phyloP scores from a whole-genome alignment of 2,329 filamentous ascomycete species.

The Alternaria sp. region DNA sequence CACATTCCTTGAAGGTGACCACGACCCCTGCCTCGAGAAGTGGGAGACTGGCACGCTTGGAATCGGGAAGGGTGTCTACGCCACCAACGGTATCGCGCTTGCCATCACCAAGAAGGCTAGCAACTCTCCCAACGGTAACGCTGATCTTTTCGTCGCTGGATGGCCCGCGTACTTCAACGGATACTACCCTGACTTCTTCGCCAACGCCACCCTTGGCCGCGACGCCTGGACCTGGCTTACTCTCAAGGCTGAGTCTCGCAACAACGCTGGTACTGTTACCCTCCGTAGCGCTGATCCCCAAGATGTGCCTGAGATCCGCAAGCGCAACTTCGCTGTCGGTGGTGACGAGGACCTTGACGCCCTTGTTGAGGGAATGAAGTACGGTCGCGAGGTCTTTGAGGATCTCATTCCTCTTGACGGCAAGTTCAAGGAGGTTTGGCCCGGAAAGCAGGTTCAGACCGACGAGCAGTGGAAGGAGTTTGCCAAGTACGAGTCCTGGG shows the following conservation, averaged over 20 bases:
- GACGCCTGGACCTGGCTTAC: conserved; percentile 58
- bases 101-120: conserved; percentile 51
- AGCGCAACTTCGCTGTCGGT: conserved; percentile 23
- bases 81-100: conserved; percentile 60
- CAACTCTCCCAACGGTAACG: conserved; percentile 50
- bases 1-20: conserved; percentile 46
- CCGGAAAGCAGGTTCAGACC: conserved; percentile 54
- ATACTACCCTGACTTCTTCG: conserved; percentile 61
- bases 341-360: conserved; percentile 56
- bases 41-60: conserved; percentile 48
- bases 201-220: conserved; percentile 52
- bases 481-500: conserved; percentile 41
- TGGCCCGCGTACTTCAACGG: conserved; percentile 60
- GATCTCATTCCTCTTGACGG: conserved; percentile 52
- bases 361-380: conserved; percentile 61
- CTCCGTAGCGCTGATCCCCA: conserved; percentile 66
- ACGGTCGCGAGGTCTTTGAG: conserved; percentile 54
- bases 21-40: conserved; percentile 53
- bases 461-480: conserved; percentile 51
- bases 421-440: conserved; percentile 55
- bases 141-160: conserved; percentile 61
- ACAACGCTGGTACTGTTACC: conserved; percentile 65
- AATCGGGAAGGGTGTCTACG: conserved; percentile 52
- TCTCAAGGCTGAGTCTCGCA: conserved; percentile 68
- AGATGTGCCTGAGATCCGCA: conserved; percentile 64